Conservation (phyloP, 257 asterid genomes). For the Gentiana dahurica region DNA sequence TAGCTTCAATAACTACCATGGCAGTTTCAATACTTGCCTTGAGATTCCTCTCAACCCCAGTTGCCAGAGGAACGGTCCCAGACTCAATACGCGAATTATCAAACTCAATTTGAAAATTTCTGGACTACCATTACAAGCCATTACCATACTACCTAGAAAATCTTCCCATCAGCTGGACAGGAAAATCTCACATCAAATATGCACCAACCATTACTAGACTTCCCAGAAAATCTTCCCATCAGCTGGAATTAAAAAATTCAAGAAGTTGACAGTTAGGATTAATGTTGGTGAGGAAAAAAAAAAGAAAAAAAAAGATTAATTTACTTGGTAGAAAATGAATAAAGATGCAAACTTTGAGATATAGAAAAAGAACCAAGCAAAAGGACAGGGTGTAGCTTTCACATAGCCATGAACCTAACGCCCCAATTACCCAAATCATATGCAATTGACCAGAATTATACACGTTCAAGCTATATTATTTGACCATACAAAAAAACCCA, state of each 20-base stretch:
- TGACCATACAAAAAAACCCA: slow-evolving; percentile 1
- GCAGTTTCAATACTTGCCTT: too few species aligned
- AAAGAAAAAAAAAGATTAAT: not conserved
- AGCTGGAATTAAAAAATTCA: not conserved
- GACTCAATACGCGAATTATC: too few species aligned
- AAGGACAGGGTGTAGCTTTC: not conserved
- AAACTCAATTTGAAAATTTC: too few species aligned
- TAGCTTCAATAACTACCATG: too few species aligned
- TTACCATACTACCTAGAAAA: too few species aligned
- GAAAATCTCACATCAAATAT: not conserved
- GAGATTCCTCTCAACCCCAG: too few species aligned
- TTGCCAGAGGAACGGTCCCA: too few species aligned
- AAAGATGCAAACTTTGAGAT: slow-evolving; percentile 6
- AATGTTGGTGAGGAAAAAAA: not conserved
- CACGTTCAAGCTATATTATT: too few species aligned
- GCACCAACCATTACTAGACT: not conserved
- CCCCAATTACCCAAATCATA: slow-evolving; percentile 7
- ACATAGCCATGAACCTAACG: slow-evolving; percentile 7
- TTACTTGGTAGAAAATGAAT: not conserved
- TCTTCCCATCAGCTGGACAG: not conserved
- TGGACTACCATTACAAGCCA: too few species aligned
- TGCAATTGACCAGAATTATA: slow-evolving; percentile 5
- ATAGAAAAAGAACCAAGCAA: not conserved
- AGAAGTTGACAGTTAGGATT: not conserved
- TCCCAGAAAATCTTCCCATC: not conserved